Base-by-base conservation (phyloP, 805 yeast species). In the Brettanomyces bruxellensis region DNA sequence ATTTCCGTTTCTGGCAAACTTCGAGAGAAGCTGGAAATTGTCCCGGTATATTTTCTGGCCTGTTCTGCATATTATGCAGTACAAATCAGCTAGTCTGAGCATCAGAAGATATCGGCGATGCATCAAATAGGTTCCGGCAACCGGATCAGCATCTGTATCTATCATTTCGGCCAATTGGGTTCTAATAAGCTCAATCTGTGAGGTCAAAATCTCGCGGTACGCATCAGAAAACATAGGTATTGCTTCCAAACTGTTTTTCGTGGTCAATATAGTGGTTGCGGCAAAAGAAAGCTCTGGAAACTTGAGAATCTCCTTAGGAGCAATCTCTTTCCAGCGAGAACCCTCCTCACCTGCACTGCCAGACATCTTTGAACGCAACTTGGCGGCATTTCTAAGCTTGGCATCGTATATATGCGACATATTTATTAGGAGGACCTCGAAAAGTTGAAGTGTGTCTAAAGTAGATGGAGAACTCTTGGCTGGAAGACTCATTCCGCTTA, bases 41-140 rank as follows among this genome's bases (percentile, higher is more conserved):
- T 75, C 70, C 24, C 68, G 58, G 51, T 68, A 75, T 5, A 73
- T 55, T 40, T 71, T 69, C 48, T 76, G 66, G 4, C 81, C 81
- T 44, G 71, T 62, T 48, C 67, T 67, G 43, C 82, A 62, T 23
- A 73, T 52, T 3, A 72, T 59, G 4, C 71, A 65, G 53, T 76
- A 76, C 32, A 76, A 46, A 52, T 77, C 82, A 40, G 79, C 78
- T 38, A 74, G 55, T 42, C 77, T 61, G 34, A 75, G 53, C 4
- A 76, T 62, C 45, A 70, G 50, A 5, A 69, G 48, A 44, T 74
- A 64, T 4, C 67, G 53, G 30, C 68, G 60, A 51, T 77, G 81
- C 47, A 76, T 52, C 2, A 43, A 53, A 46, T 2, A 64, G 46
- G 5, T 67, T 54, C 18, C 32, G 32, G 32, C 11, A 6, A 28